These are phyloP conservation scores for Neoboletus magnificus DNA, from an alignment of 768 basidiomycete genomes.

Conservation along the genomic window DNA sequence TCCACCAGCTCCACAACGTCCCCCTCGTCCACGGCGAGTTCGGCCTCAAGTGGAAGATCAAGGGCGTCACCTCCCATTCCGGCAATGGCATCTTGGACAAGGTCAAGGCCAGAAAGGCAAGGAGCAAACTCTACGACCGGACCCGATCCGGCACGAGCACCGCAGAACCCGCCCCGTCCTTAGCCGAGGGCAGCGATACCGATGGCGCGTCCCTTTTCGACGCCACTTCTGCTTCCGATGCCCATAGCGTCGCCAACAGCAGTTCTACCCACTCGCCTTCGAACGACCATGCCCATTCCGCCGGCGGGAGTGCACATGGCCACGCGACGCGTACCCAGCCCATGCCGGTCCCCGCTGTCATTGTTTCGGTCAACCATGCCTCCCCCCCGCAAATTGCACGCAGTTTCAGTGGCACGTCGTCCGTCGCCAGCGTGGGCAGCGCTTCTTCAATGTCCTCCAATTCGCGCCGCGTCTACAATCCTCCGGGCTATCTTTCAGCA, in stretches of 20 bases:
- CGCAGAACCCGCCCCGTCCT: not conserved
- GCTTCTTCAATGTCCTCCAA: constrained; percentile 20
- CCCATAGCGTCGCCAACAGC: constrained; percentile 28
- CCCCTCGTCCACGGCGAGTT: constrained; percentile 73
- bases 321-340: not conserved
- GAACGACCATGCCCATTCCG: constrained; percentile 10
- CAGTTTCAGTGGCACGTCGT: constrained; percentile 23
- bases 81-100: constrained; percentile 42
- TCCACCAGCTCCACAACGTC: constrained; percentile 69
- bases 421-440: constrained; percentile 19
- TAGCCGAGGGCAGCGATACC: constrained; percentile 21
- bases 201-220: constrained; percentile 27
- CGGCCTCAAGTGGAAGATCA: constrained; percentile 69
- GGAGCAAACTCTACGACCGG: not conserved
- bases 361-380: constrained; percentile 25
- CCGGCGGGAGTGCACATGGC: not conserved
- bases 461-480: not conserved
- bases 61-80: constrained; percentile 44
- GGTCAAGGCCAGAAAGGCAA: constrained; percentile 32
- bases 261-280: constrained; percentile 23
- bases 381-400: constrained; percentile 7
- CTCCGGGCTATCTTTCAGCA: constrained; percentile 24
- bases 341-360: constrained; percentile 23
- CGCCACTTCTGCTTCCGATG: constrained; percentile 23
- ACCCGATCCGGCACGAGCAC: not conserved